Percentiles rank a stretch among this genome's conserved stretches.
These are phyloP conservation scores for Neurospora sp. DNA, from an alignment of 495 filamentous ascomycete genomes.

Conservation along the genomic window DNA sequence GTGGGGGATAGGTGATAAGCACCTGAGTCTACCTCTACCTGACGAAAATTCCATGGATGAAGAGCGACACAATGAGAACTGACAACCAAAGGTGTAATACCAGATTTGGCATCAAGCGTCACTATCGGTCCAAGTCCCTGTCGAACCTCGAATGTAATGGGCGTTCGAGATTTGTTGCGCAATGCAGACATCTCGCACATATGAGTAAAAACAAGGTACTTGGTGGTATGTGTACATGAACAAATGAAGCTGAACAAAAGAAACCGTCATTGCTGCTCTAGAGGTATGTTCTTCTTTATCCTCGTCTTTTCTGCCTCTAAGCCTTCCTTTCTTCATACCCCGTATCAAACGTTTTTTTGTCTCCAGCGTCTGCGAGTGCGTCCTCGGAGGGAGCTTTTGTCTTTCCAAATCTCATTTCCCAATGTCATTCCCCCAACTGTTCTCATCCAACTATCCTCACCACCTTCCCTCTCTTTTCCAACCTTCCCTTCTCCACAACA, in stretches of 20 bases:
- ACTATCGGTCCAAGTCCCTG: no score
- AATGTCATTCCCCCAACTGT: no score
- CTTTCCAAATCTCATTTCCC: neutral
- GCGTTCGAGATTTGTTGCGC: neutral
- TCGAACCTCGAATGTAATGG: neutral
- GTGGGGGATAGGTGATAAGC: neutral
- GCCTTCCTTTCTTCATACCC: neutral
- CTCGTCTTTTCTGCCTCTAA: neutral
- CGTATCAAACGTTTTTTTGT: neutral
- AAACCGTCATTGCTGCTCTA: neutral
- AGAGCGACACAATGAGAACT: neutral
- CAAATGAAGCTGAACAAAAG: neutral
- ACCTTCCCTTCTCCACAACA: neutral
- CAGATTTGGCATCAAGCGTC: no score
- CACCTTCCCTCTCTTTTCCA: neutral
- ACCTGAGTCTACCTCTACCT: neutral
- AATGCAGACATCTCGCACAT: neutral
- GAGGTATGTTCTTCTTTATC: neutral
- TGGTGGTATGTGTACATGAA: neutral
- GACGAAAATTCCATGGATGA: no score
- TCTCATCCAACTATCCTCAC: no score
- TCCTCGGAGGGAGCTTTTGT: neutral
- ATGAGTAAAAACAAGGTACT: neutral
- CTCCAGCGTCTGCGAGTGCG: neutral
- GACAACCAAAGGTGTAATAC: neutral